A percentile compares a stretch with the other conserved stretches of the same genome.
Evolutionary conservation across 352 stramenopile species (phyloP).

Genomic region (Globisporangium takayamanum): DNA sequence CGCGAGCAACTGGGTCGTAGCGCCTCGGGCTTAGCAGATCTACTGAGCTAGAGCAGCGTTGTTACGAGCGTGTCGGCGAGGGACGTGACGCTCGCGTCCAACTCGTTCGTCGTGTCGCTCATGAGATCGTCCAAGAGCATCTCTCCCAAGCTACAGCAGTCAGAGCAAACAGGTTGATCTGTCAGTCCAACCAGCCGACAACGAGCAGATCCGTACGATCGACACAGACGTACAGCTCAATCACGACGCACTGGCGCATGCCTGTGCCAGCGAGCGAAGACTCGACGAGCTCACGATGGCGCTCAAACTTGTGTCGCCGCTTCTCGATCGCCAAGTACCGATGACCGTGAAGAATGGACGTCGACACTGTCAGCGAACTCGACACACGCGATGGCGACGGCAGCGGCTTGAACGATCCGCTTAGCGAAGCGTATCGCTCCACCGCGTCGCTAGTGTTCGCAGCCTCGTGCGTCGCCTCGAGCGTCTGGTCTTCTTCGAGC

Average conservation of each 20-base stretch:
- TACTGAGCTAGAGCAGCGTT: slow-evolving; percentile 15
- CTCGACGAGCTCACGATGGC: slow-evolving; percentile 48
- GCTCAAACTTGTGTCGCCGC: slow-evolving; percentile 35
- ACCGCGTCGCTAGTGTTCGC: neutral
- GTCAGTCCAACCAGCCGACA: neutral
- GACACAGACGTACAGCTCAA: slow-evolving; percentile 47
- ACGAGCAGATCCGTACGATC: neutral
- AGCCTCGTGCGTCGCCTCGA: neutral
- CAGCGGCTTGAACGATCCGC: slow-evolving; percentile 6
- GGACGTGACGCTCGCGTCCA: slow-evolving; percentile 21
- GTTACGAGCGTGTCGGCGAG: slow-evolving; percentile 24
- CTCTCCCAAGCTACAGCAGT: slow-evolving; percentile 20
- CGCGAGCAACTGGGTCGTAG: neutral
- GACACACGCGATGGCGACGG: slow-evolving; percentile 15
- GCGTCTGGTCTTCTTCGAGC: neutral
- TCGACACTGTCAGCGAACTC: slow-evolving; percentile 2
- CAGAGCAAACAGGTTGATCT: neutral
- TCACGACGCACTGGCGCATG: slow-evolving; percentile 48
- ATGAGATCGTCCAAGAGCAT: slow-evolving; percentile 32
- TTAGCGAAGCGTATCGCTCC: neutral
- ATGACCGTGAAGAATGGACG: slow-evolving; percentile 11
- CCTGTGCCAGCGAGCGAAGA: slow-evolving; percentile 45
- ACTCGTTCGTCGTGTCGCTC: slow-evolving; percentile 18
- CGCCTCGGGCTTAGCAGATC: neutral
- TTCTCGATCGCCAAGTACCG: slow-evolving; percentile 36